Conservation (phyloP, 2,329 filamentous ascomycete genomes). For the Phoma sp. region DNA sequence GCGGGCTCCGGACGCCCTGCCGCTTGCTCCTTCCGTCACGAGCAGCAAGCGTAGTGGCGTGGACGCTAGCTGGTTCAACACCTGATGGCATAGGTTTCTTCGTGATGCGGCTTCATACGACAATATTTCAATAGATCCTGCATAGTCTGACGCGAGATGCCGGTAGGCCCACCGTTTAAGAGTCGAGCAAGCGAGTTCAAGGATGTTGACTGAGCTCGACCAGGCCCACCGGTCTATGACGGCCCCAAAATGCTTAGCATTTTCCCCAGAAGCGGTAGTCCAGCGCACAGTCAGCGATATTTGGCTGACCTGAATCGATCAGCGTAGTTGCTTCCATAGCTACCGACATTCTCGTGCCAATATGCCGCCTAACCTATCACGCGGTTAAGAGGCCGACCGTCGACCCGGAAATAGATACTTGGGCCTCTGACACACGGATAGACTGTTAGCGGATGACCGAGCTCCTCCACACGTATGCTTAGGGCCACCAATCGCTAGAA, state of each 20-base stretch:
- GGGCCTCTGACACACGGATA: neutral
- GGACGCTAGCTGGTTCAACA: neutral
- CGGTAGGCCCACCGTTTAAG: slow-evolving; percentile 8
- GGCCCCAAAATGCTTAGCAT: slow-evolving; percentile 2
- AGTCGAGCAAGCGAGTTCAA: slow-evolving; percentile 1
- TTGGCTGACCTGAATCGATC: slow-evolving; percentile 15
- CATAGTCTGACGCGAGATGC: slow-evolving; percentile 20
- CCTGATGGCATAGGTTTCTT: neutral
- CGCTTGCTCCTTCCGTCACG: neutral
- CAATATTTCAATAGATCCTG: slow-evolving; percentile 21
- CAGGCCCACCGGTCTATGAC: neutral
- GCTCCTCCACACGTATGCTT: slow-evolving; percentile 16
- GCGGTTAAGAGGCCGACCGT: neutral
- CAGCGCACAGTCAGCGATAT: slow-evolving; percentile 8
- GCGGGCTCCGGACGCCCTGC: neutral
- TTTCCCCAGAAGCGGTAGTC: slow-evolving; percentile 11
- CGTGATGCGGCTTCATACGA: slow-evolving; percentile 3
- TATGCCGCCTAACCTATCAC: slow-evolving; percentile 21
- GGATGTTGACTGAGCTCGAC: slow-evolving; percentile 6
- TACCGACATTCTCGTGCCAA: slow-evolving; percentile 21
- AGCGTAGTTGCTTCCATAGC: slow-evolving; percentile 13
- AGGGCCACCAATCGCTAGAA: slow-evolving; percentile 13
- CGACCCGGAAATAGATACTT: slow-evolving; percentile 1
- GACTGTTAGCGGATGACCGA: slow-evolving; percentile 1
- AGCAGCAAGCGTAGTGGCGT: slow-evolving; percentile 4